Percentiles rank a stretch among this genome's conserved stretches.
Evolutionary conservation across 1,284 basidiomycete genomes (phyloP).

Genomic region (Veloporphyrellus conicus): DNA sequence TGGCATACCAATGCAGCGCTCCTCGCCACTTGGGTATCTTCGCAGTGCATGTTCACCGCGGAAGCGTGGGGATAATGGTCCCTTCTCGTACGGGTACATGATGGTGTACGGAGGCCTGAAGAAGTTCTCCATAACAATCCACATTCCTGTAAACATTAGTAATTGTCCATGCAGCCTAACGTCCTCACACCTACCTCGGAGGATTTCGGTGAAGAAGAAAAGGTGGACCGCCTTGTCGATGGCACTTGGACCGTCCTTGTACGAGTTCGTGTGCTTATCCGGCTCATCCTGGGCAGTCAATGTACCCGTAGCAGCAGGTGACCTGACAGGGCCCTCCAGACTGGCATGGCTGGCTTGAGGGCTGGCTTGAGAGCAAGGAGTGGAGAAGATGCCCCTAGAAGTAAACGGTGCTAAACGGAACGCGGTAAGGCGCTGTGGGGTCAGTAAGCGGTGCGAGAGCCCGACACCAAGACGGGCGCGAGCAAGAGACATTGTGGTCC

Average conservation of each 20-base stretch:
- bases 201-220: constrained; percentile 99
- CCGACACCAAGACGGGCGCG: constrained; percentile 31
- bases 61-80: constrained; percentile 95
- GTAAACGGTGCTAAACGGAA: constrained; percentile 39
- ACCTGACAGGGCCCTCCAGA: constrained; percentile 28
- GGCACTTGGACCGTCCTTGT: constrained; percentile 78
- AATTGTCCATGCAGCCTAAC: neutral
- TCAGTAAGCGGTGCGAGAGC: constrained; percentile 33
- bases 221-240: constrained; percentile 94
- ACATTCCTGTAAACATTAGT: constrained; percentile 71
- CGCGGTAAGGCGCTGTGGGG: constrained; percentile 24
- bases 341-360: constrained; percentile 15
- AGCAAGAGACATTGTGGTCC: constrained; percentile 50
- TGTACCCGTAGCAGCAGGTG: constrained; percentile 38
- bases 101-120: constrained; percentile 98
- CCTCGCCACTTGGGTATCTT: constrained; percentile 96
- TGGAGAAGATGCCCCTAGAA: constrained; percentile 37
- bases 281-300: constrained; percentile 42
- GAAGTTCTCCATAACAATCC: constrained; percentile 98
- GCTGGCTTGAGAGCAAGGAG: constrained; percentile 22
- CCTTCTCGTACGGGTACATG: constrained; percentile 98
- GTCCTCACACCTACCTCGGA: constrained; percentile 67
- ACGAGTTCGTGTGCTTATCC: constrained; percentile 58
- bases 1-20: constrained; percentile 90
- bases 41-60: constrained; percentile 98